These are phyloP conservation scores for Leccinum subgranulosum DNA, from an alignment of 768 basidiomycete species.

Conservation along the genomic window DNA sequence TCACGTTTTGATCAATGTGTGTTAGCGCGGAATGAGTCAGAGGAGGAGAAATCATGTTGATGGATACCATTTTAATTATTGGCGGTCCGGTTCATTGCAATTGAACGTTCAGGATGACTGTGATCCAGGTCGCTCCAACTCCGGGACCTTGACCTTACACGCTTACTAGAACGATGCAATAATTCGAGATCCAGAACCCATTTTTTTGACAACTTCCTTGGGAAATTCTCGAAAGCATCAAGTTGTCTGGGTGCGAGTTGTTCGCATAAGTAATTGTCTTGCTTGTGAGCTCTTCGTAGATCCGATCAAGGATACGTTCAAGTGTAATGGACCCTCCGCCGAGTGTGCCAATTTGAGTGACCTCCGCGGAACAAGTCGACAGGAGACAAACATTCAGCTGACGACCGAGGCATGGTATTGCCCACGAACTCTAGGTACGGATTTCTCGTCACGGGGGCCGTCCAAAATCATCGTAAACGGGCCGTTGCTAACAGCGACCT, in stretches of 20 bases:
- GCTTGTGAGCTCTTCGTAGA: not conserved
- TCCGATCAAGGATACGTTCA: not conserved
- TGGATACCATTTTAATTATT: no score
- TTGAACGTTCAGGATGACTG: no score
- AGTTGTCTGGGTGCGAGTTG: not conserved
- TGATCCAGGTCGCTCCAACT: no score
- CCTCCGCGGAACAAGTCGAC: not conserved
- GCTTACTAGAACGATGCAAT: not conserved
- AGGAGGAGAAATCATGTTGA: not conserved
- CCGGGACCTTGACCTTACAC: no score
- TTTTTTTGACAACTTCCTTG: not conserved
- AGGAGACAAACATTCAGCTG: no score
- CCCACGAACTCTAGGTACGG: no score
- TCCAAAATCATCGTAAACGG: no score
- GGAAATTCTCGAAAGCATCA: not conserved
- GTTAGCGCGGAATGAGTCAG: not conserved
- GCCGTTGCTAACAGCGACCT: no score
- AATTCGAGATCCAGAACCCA: not conserved
- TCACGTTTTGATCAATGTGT: not conserved
- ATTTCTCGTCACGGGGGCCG: no score
- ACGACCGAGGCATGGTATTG: no score
- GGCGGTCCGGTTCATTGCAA: no score
- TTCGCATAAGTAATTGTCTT: not conserved
- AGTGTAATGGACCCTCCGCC: not conserved
- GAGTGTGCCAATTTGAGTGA: not conserved